These are phyloP conservation scores for Stellera chamaejasme DNA, from an alignment of 345 rosid species.

Conservation along the genomic window DNA sequence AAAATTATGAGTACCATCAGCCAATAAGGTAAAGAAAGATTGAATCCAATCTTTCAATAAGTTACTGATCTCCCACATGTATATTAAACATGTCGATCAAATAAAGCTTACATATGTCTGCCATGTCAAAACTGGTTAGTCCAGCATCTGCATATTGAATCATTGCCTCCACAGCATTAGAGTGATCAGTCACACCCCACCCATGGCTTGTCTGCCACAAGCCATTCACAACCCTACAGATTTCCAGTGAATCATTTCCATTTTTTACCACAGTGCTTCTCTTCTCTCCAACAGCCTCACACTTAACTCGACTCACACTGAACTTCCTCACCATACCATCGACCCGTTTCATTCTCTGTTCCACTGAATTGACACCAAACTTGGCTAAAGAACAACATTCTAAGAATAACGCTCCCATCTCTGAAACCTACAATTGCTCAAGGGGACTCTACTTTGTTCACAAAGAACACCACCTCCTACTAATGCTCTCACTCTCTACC, in stretches of 20 bases:
- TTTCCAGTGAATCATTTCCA: slow-evolving; percentile 42
- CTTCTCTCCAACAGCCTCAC: slow-evolving; percentile 27
- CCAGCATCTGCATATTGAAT: slow-evolving; percentile 46
- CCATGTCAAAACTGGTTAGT: slow-evolving; percentile 49
- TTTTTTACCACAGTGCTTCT: slow-evolving; percentile 31
- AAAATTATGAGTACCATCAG: neutral
- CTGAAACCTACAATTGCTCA: too few species aligned
- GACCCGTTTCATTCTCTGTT: slow-evolving; percentile 14
- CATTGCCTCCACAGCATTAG: slow-evolving; percentile 45
- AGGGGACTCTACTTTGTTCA: too few species aligned
- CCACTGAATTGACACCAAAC: slow-evolving; percentile 18
- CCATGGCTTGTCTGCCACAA: slow-evolving; percentile 69
- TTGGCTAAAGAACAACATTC: neutral
- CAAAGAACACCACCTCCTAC: too few species aligned
- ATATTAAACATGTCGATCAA: neutral
- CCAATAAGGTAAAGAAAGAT: too few species aligned
- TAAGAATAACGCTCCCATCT: too few species aligned
- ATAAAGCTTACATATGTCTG: slow-evolving; percentile 42
- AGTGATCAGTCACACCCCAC: slow-evolving; percentile 43
- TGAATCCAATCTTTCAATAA: too few species aligned
- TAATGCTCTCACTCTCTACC: too few species aligned
- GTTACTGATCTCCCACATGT: too few species aligned
- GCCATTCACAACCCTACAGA: slow-evolving; percentile 54
- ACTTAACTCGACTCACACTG: slow-evolving; percentile 15
- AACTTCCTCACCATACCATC: slow-evolving; percentile 5